Percentiles rank a stretch among this genome's conserved stretches.
These are phyloP conservation scores for Dichotomocladium elegans DNA, from an alignment of 371 early-diverging fungal species.

Conservation along the genomic window DNA sequence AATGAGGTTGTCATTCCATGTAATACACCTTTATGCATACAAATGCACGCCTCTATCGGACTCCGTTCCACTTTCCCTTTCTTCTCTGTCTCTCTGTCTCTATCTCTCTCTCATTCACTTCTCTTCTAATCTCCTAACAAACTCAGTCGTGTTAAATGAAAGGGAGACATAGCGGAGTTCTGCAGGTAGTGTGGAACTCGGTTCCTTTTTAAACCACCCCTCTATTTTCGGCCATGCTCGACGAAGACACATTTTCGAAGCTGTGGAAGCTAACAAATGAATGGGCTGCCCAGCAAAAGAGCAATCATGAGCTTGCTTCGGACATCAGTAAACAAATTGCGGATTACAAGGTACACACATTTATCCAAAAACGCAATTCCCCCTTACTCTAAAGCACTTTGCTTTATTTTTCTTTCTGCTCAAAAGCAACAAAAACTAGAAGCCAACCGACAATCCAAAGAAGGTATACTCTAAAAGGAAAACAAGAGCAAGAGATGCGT, in stretches of 20 bases:
- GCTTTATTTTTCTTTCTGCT: not conserved
- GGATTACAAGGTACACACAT: constrained; percentile 25
- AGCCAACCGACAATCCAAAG: no score
- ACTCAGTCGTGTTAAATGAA: no score
- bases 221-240: constrained; percentile 17
- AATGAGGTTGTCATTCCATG: no score
- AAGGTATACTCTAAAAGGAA: not conserved
- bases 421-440: constrained; percentile 5
- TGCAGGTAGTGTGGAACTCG: no score
- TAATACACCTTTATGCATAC: no score
- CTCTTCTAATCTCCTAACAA: no score
- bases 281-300: constrained; percentile 24
- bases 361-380: not conserved
- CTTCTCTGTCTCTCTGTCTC: not conserved
- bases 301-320: constrained; percentile 27
- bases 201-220: constrained; percentile 5
- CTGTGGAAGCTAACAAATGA: constrained; percentile 30
- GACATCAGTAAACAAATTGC: constrained; percentile 14
- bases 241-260: constrained; percentile 29
- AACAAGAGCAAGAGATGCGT: constrained; percentile 4
- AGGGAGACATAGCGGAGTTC: no score
- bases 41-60: no score
- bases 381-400: not conserved
- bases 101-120: no score
- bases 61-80: not conserved